Conservation (phyloP, 176 grass and related monocot species). For the Raddia distichophylla region DNA sequence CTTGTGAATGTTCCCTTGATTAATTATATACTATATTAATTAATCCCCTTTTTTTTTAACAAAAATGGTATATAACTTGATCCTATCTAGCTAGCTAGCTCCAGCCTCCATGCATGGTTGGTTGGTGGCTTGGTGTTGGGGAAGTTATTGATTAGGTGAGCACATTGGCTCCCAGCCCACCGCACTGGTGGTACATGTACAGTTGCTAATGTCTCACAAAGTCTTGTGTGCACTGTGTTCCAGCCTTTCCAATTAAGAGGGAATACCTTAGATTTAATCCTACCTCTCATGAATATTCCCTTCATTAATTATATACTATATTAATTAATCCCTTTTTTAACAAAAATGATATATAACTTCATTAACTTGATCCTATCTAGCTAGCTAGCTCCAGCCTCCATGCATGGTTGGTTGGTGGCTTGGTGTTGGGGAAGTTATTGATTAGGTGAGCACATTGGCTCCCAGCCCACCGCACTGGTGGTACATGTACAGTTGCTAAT, state of each 20-base stretch:
- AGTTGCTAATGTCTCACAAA: slow-evolving; percentile 46
- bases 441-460: slow-evolving; percentile 47
- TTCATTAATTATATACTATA: not conserved
- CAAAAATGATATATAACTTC: not conserved
- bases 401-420: slow-evolving; percentile 49
- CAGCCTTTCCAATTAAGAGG: not conserved
- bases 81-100: slow-evolving; percentile 35
- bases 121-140: slow-evolving; percentile 51
- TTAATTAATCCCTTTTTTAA: not conserved
- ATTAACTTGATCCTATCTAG: slow-evolving; percentile 38
- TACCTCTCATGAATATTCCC: not conserved
- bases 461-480: slow-evolving; percentile 47
- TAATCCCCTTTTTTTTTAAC: not conserved
- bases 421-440: slow-evolving; percentile 51
- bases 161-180: slow-evolving; percentile 46
- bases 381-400: slow-evolving; percentile 35
- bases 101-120: slow-evolving; percentile 36
- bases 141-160: slow-evolving; percentile 56
- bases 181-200: slow-evolving; percentile 50
- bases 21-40: not conserved
- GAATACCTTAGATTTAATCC: not conserved
- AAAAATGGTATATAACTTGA: slow-evolving; percentile 21
- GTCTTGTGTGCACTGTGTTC: slow-evolving; percentile 36
- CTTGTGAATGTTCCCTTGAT: not conserved
- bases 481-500: slow-evolving; percentile 56